Evolutionary conservation across 202 grass and related monocot genomes (phyloP).

Genomic region (Zizania palustris): DNA sequence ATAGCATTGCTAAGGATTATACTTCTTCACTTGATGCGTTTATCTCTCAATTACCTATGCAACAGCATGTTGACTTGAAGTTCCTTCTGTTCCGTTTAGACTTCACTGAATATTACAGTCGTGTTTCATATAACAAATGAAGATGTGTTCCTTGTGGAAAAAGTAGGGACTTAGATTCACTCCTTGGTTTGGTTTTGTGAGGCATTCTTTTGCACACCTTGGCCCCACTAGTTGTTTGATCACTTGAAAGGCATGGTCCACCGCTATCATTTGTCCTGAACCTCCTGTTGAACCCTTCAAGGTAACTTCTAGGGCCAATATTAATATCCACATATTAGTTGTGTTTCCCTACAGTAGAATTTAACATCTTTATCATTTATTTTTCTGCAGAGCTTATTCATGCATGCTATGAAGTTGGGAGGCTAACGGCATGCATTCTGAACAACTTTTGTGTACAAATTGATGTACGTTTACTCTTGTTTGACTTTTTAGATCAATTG

Average conservation of each 20-base stretch:
- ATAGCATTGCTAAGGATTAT: slow-evolving; percentile 86
- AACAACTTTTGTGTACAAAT: slow-evolving; percentile 39
- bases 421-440: slow-evolving; percentile 19
- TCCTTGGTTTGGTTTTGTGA: not conserved
- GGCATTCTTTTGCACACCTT: slow-evolving; percentile 32
- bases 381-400: slow-evolving; percentile 29
- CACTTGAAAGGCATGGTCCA: slow-evolving; percentile 24
- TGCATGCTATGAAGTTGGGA: slow-evolving; percentile 18
- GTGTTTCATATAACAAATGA: slow-evolving; percentile 60
- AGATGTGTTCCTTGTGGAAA: slow-evolving; percentile 31
- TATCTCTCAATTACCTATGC: slow-evolving; percentile 83
- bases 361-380: slow-evolving; percentile 19
- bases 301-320: slow-evolving; percentile 11
- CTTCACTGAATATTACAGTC: slow-evolving; percentile 92
- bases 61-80: slow-evolving; percentile 93
- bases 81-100: slow-evolving; percentile 91
- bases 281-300: not conserved
- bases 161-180: slow-evolving; percentile 40
- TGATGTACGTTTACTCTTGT: slow-evolving; percentile 44
- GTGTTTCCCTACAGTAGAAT: slow-evolving; percentile 20
- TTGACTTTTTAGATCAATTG: slow-evolving; percentile 30
- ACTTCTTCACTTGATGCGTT: slow-evolving; percentile 82
- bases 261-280: not conserved
- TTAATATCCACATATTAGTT: not conserved
- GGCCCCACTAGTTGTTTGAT: slow-evolving; percentile 33